Conservation (phyloP, 345 rosid species). For the Turnera subulata region DNA sequence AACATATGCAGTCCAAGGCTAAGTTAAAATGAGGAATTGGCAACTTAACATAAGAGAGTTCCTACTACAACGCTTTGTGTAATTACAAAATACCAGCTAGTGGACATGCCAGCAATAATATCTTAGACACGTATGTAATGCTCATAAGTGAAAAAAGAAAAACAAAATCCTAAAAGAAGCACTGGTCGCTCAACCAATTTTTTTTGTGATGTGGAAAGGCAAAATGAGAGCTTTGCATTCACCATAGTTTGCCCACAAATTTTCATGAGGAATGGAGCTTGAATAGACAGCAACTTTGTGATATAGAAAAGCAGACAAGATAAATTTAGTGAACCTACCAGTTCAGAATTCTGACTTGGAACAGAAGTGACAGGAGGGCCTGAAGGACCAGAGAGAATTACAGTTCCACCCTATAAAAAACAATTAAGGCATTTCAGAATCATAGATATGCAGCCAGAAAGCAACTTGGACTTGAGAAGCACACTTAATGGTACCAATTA, state of each 20-base stretch:
- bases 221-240: neutral
- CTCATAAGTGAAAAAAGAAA: too few relatives aligned
- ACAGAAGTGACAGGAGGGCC: conserved; percentile 89
- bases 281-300: neutral
- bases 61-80: too few relatives aligned
- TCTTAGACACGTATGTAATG: too few relatives aligned
- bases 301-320: neutral
- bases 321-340: conserved; percentile 49
- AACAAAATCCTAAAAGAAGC: neutral
- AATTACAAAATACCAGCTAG: too few relatives aligned
- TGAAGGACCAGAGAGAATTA: conserved; percentile 95
- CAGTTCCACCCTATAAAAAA: conserved; percentile 73
- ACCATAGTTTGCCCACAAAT: neutral
- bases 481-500: neutral
- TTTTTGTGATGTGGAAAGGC: neutral
- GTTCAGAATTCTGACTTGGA: conserved; percentile 80
- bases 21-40: too few relatives aligned
- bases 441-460: conserved; percentile 7
- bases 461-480: conserved; percentile 1
- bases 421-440: conserved; percentile 25
- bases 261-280: neutral
- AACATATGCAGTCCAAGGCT: neutral
- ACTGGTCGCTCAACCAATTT: too few relatives aligned
- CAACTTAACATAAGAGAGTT: too few relatives aligned
- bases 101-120: too few relatives aligned